phyloP scores from a whole-genome alignment of 73 alveolate genomes.

The Paramecium octaurelia region DNA sequence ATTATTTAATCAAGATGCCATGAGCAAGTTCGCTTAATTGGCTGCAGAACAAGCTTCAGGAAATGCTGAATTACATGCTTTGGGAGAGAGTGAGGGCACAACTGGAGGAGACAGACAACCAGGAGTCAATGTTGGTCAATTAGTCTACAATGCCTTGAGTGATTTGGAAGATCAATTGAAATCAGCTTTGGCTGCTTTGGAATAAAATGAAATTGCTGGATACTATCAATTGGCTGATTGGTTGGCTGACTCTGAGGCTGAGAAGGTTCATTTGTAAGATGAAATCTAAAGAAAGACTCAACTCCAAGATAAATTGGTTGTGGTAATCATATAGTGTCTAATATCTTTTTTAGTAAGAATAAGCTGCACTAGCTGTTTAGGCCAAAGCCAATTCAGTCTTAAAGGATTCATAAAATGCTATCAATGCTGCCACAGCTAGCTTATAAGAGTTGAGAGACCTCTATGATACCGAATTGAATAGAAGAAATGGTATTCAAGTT shows the following conservation, averaged over 20 bases:
- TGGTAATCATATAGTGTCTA: neutral
- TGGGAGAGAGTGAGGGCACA: neutral
- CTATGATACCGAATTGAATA: neutral
- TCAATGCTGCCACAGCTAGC: constrained; percentile 14
- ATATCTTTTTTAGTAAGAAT: neutral
- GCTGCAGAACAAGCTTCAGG: constrained; percentile 42
- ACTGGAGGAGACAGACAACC: neutral
- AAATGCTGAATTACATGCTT: constrained; percentile 42
- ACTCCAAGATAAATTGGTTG: constrained; percentile 39
- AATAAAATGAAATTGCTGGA: constrained; percentile 22
- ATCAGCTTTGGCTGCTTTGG: neutral
- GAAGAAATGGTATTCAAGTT: neutral
- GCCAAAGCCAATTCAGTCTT: constrained; percentile 18
- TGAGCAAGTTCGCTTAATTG: constrained; percentile 1
- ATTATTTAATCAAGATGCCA: constrained; percentile 15
- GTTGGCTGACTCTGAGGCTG: constrained; percentile 43
- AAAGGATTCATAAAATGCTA: constrained; percentile 39
- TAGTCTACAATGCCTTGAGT: neutral
- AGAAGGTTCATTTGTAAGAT: constrained; percentile 9
- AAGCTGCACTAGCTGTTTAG: constrained; percentile 42
- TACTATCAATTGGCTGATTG: constrained; percentile 46
- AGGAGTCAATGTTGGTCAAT: constrained; percentile 39
- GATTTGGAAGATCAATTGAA: constrained; percentile 43
- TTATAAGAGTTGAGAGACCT: constrained; percentile 12
- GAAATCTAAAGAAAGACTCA: constrained; percentile 31